These are phyloP conservation scores for Pleurotus platypus DNA, from an alignment of 768 basidiomycete genomes.

Conservation along the genomic window DNA sequence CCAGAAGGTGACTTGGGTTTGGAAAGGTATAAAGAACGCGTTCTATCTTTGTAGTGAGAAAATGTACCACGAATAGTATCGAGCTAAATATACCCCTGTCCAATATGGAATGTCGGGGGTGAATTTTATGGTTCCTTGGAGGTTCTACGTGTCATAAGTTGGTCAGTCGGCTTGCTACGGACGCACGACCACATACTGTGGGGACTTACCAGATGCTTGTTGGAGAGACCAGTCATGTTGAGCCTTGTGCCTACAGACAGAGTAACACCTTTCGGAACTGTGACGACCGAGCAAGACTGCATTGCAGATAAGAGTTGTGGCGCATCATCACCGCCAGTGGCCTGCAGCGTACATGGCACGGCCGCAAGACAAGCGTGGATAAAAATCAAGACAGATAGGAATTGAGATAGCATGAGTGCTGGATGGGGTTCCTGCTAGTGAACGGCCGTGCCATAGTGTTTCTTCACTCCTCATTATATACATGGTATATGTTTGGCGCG, in stretches of 20 bases:
- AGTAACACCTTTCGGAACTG: constrained; percentile 41
- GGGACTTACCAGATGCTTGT: constrained; percentile 45
- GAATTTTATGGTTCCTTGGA: constrained; percentile 51
- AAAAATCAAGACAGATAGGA: background rate
- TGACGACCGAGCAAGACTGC: constrained; percentile 34
- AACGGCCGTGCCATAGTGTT: background rate
- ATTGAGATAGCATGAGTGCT: background rate
- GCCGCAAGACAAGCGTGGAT: background rate
- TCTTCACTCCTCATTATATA: too few relatives aligned
- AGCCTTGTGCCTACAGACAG: constrained; percentile 47
- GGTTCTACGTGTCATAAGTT: constrained; percentile 25
- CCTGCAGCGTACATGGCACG: constrained; percentile 35
- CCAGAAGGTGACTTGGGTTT: constrained; percentile 54
- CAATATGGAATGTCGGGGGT: constrained; percentile 49
- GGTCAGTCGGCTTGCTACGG: background rate
- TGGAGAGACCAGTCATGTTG: constrained; percentile 48
- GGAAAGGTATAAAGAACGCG: constrained; percentile 50
- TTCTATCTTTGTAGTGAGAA: constrained; percentile 27
- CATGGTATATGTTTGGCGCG: too few relatives aligned
- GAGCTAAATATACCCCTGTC: constrained; percentile 34
- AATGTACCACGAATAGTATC: background rate
- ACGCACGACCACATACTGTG: too few relatives aligned
- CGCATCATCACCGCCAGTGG: constrained; percentile 48
- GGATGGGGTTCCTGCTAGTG: background rate
- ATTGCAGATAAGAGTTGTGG: constrained; percentile 44